These are phyloP conservation scores for Suillus lakei DNA, from an alignment of 768 basidiomycete species.

Conservation along the genomic window DNA sequence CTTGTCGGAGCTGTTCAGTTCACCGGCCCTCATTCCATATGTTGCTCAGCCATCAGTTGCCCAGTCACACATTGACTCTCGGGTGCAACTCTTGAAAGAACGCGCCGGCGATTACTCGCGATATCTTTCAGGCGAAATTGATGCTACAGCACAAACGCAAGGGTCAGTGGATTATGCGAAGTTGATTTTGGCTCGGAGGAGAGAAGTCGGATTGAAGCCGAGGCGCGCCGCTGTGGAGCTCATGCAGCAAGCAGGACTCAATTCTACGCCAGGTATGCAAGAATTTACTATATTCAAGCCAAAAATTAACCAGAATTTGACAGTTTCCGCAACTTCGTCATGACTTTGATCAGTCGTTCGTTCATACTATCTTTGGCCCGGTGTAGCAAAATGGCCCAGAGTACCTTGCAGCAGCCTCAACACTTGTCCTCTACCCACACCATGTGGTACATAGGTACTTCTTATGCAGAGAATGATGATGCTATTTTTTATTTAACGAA, in stretches of 20 bases:
- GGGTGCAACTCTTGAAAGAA: slow-evolving; percentile 39
- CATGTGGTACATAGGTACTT: too few relatives aligned
- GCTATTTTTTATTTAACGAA: too few relatives aligned
- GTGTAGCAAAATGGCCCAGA: too few relatives aligned
- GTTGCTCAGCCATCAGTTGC: neutral
- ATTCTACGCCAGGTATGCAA: neutral
- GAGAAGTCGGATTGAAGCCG: slow-evolving; percentile 44
- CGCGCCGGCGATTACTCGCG: slow-evolving; percentile 57
- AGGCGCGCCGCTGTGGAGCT: slow-evolving; percentile 47
- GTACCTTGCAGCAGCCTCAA: too few relatives aligned
- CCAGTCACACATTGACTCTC: slow-evolving; percentile 13
- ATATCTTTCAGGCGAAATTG: slow-evolving; percentile 39
- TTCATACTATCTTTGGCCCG: too few relatives aligned
- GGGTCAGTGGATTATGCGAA: slow-evolving; percentile 49
- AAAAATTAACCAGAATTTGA: neutral
- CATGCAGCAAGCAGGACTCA: slow-evolving; percentile 25
- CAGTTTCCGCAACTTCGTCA: neutral
- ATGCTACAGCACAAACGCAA: slow-evolving; percentile 37
- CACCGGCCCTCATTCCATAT: slow-evolving; percentile 11
- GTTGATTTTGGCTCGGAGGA: slow-evolving; percentile 47
- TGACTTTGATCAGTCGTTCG: neutral
- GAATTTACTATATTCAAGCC: neutral
- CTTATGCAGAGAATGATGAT: too few relatives aligned
- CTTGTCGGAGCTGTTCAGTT: slow-evolving; percentile 9
- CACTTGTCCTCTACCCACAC: too few relatives aligned